These are phyloP conservation scores for Paramecium octaurelia DNA, from an alignment of 73 alveolate genomes.

Conservation along the genomic window DNA sequence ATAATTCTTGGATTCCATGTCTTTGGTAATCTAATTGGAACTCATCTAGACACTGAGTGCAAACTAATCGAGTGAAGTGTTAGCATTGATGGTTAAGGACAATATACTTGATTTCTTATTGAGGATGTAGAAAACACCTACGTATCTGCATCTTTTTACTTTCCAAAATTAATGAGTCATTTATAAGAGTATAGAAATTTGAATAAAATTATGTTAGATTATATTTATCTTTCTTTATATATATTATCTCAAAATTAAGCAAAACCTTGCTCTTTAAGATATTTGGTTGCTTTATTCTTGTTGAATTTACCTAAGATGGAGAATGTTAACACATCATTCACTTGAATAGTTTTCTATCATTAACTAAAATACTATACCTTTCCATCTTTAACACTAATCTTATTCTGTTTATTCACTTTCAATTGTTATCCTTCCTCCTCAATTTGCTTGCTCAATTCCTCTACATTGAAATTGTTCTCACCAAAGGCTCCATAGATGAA, in stretches of 20 bases:
- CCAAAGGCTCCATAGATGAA: conserved; percentile 80
- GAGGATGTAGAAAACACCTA: not conserved
- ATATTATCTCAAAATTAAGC: conserved; percentile 1
- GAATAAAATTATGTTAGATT: not conserved
- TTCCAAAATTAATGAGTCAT: not conserved
- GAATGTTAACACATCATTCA: conserved; percentile 10
- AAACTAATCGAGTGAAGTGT: not conserved
- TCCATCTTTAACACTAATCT: conserved; percentile 56
- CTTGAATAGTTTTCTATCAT: not conserved
- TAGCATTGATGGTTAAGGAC: not conserved
- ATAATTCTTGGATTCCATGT: not conserved
- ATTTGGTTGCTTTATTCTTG: not conserved
- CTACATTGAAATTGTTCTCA: not conserved
- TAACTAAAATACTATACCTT: not conserved
- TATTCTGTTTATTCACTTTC: conserved; percentile 56
- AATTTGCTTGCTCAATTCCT: not conserved
- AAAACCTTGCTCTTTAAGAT: not conserved
- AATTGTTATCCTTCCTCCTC: conserved; percentile 37
- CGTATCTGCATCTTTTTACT: not conserved
- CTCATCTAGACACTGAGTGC: not conserved
- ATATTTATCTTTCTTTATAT: not conserved
- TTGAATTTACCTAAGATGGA: conserved; percentile 24
- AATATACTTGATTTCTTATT: not conserved
- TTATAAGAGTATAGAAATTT: not conserved
- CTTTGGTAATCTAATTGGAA: not conserved